Base-by-base conservation (phyloP, 306 rosid species). In the Fagus sylvatica region DNA sequence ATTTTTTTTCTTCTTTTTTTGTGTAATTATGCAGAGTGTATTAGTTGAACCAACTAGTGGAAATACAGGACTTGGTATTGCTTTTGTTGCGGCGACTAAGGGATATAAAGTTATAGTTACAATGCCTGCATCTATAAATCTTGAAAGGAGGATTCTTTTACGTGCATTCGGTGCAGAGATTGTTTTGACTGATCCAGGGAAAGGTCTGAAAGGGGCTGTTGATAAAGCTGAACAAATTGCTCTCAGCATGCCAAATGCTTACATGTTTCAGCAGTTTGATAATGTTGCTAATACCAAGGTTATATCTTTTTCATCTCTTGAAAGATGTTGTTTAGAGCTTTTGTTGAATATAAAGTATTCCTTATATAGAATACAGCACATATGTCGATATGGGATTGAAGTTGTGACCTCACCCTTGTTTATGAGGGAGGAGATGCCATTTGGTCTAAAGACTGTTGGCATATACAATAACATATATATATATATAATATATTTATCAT, bases 1-100 rank as follows among this genome's bases (percentile, higher is more conserved):
- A 22, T 22, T 22, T 22, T 22, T 22, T 66, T 77, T 11, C 0
- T 22, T 22, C 0, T 69, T 70, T 74, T 57, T 70, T 55, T 74
- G 30, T 83, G 61, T 69, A 61, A 78, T 74, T 42, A 37, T 83
- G 88, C 89, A 92, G 98, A 90, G 83, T 81, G 77, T 87, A 83
- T 88, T 94, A 85, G 98, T 94, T 80, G 98, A 94, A 81, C 97
- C 98, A 76, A 94, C 97, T 7, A 94, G 90, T 69, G 98, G 98
- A 83, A 94, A 94, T 82, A 94, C 98, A 0, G 97, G 98, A 78
- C 85, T 94, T 59, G 98, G 93, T 76, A 85, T 92, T 83, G 98
- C 98, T 82, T 92, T 94, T 66, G 80, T 92, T 82, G 97, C 97
- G 37, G 97, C 97, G 66, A 79, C 88, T 3, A 92, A 87, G 78